Evolutionary conservation across 371 early-diverging fungal species (phyloP).

Genomic region (Mucor indicus): DNA sequence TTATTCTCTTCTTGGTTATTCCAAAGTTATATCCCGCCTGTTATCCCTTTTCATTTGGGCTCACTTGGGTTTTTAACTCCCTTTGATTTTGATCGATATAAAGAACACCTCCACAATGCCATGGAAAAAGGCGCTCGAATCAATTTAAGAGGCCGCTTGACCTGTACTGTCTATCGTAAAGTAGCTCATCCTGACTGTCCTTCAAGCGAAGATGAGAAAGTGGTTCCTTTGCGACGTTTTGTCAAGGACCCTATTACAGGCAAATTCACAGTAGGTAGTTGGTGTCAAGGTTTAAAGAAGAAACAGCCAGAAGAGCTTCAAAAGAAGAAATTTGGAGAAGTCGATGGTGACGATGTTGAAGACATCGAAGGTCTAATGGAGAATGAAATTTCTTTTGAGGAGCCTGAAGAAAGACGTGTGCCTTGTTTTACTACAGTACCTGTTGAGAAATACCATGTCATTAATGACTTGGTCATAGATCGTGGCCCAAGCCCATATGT

Average conservation of each 20-base stretch:
- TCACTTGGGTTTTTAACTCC: slow-evolving; percentile 92
- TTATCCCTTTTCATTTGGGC: slow-evolving; percentile 88
- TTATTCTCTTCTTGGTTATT: slow-evolving; percentile 91
- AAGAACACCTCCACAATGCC: slow-evolving; percentile 53
- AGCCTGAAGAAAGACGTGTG: slow-evolving; percentile 32
- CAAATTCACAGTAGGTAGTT: slow-evolving; percentile 44
- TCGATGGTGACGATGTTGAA: slow-evolving; percentile 34
- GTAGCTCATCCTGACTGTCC: slow-evolving; percentile 30
- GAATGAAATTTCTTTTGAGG: not conserved
- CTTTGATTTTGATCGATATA: slow-evolving; percentile 71
- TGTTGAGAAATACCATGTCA: slow-evolving; percentile 60
- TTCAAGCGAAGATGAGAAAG: slow-evolving; percentile 10
- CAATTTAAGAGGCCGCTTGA: slow-evolving; percentile 86
- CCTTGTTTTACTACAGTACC: slow-evolving; percentile 51
- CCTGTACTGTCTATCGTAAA: slow-evolving; percentile 76
- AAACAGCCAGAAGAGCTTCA: slow-evolving; percentile 5
- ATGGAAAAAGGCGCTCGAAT: slow-evolving; percentile 76
- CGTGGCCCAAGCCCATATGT: slow-evolving; percentile 91
- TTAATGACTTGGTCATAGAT: slow-evolving; percentile 87
- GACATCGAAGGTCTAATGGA: not conserved
- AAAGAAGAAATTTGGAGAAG: slow-evolving; percentile 48
- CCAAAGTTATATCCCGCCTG: slow-evolving; percentile 86
- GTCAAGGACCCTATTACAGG: slow-evolving; percentile 45
- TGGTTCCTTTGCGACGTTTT: slow-evolving; percentile 33
- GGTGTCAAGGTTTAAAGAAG: slow-evolving; percentile 18